phyloP scores from a whole-genome alignment of 1,139 yeast genomes.

The Saccharomyces hybrid region DNA sequence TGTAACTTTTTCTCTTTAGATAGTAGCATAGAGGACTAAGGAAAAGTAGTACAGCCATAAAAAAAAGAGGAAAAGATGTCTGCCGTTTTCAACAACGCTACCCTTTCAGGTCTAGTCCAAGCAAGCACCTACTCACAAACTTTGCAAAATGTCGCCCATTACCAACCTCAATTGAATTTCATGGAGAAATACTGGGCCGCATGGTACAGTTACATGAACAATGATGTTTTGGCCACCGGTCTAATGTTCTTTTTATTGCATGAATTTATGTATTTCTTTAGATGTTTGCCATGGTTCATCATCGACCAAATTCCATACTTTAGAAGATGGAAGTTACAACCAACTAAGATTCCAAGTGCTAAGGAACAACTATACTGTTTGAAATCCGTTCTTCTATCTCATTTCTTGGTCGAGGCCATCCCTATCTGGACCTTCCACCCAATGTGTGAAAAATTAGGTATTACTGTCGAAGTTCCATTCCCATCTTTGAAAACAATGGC shows the following conservation, averaged over 20 bases:
- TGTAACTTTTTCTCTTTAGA: not conserved
- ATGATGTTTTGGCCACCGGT: constrained; percentile 80
- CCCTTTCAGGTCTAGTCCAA: constrained; percentile 26
- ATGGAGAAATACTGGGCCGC: constrained; percentile 69
- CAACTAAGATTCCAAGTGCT: constrained; percentile 63
- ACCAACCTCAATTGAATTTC: constrained; percentile 36
- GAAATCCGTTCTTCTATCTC: constrained; percentile 73
- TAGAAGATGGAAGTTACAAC: constrained; percentile 73
- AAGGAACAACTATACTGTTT: constrained; percentile 90
- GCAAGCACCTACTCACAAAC: constrained; percentile 31
- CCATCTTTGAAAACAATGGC: constrained; percentile 53
- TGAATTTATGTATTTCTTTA: constrained; percentile 74
- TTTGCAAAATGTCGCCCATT: constrained; percentile 30
- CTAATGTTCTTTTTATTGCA: constrained; percentile 64
- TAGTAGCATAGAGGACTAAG: not conserved
- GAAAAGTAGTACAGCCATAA: not conserved
- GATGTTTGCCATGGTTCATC: constrained; percentile 78
- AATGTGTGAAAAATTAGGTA: constrained; percentile 67
- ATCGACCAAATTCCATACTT: constrained; percentile 71
- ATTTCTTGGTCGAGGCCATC: constrained; percentile 82
- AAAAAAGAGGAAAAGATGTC: constrained; percentile 15
- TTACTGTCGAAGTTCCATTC: constrained; percentile 73
- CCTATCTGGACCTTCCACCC: constrained; percentile 97
- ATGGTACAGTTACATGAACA: constrained; percentile 65
- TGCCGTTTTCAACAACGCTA: constrained; percentile 29